Evolutionary conservation across 495 filamentous ascomycete species (phyloP).

Genomic region (Rhypophila decipiens): DNA sequence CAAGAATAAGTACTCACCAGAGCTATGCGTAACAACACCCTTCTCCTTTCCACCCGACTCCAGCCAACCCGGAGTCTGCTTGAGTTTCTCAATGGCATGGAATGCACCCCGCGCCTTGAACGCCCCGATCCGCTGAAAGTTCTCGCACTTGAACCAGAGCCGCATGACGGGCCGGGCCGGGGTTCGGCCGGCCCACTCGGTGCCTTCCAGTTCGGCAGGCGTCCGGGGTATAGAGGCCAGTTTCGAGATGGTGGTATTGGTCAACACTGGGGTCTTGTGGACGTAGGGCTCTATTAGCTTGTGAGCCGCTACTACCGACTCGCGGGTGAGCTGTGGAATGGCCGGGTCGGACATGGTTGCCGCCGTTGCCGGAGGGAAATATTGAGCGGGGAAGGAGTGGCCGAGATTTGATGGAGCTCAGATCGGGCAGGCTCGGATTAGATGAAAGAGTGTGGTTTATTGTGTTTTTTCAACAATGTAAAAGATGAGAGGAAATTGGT

Average conservation of each 20-base stretch:
- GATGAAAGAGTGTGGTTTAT: too few species aligned
- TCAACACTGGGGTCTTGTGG: constrained; percentile 78
- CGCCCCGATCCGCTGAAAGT: constrained; percentile 82
- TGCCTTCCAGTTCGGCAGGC: constrained; percentile 44
- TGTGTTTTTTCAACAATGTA: too few species aligned
- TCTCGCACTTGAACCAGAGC: constrained; percentile 96
- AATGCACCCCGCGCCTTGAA: constrained; percentile 93
- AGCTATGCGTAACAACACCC: constrained; percentile 89
- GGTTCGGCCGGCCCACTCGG: constrained; percentile 49
- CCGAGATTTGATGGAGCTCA: too few species aligned
- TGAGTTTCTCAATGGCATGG: constrained; percentile 73
- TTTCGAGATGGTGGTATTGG: constrained; percentile 57
- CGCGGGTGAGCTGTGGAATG: constrained; percentile 57
- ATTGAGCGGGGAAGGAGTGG: too few species aligned
- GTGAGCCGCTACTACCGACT: constrained; percentile 64
- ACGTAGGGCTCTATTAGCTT: constrained; percentile 65
- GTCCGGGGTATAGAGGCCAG: constrained; percentile 40
- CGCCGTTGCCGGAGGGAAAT: neutral
- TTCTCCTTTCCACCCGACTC: constrained; percentile 42
- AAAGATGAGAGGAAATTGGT: too few species aligned
- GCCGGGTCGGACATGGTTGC: constrained; percentile 44
- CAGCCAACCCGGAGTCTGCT: constrained; percentile 53
- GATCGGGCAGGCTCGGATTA: too few species aligned
- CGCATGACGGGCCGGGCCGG: constrained; percentile 60
- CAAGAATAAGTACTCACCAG: constrained; percentile 49